Conservation (phyloP, 2,329 filamentous ascomycete genomes). For the Ophiobolus disseminans region DNA sequence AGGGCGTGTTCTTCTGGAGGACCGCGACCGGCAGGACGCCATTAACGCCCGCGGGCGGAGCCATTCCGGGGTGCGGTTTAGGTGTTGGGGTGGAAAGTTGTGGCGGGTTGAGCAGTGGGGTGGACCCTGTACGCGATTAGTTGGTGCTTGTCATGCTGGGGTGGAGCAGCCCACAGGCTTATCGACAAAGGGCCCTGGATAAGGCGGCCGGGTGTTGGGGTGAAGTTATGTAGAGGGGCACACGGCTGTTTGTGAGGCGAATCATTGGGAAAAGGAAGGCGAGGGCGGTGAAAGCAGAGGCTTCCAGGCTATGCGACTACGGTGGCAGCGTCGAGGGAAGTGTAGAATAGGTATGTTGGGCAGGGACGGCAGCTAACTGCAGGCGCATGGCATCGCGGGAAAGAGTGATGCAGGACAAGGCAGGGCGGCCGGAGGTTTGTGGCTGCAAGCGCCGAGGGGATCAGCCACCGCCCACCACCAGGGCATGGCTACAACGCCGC, state of each 20-base stretch:
- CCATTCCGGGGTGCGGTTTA: constrained; percentile 25
- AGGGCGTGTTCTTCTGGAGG: constrained; percentile 45
- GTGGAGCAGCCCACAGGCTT: too few relatives aligned
- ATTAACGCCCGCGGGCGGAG: constrained; percentile 43
- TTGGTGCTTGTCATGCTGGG: too few relatives aligned
- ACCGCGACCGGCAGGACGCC: constrained; percentile 49
- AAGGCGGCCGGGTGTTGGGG: neutral
- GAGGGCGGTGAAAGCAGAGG: neutral
- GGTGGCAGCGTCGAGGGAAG: neutral
- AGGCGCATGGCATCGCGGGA: neutral
- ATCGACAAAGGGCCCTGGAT: neutral
- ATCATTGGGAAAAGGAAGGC: constrained; percentile 5
- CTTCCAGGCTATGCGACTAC: constrained; percentile 6
- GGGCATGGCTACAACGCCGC: constrained; percentile 10
- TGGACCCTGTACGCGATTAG: neutral
- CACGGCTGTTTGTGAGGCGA: neutral
- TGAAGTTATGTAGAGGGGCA: constrained; percentile 1
- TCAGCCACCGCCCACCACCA: constrained; percentile 11
- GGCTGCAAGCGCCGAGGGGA: constrained; percentile 24
- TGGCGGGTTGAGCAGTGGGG: neutral
- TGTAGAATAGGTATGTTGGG: neutral
- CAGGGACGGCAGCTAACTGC: too few relatives aligned
- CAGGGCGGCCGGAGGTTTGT: constrained; percentile 9
- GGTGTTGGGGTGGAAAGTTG: neutral
- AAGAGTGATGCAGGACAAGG: constrained; percentile 1